Percentiles rank a stretch among this genome's conserved stretches.
These are phyloP conservation scores for Elsinoe ampelina DNA, from an alignment of 2,329 filamentous ascomycete species.

Conservation along the genomic window DNA sequence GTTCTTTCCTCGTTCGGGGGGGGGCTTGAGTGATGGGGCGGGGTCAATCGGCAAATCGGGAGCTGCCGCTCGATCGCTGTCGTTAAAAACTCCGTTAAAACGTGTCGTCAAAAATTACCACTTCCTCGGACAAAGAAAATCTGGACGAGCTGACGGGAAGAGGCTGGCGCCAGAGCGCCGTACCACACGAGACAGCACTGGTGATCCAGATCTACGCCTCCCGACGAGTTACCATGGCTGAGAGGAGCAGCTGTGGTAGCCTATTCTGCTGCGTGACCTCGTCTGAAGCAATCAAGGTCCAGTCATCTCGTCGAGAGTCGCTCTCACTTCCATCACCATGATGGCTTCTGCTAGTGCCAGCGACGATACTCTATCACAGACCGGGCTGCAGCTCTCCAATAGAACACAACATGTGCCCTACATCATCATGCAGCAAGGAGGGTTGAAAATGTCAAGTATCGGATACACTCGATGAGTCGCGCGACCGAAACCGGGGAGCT, in stretches of 20 bases:
- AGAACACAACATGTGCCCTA: not conserved
- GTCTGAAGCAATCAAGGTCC: not conserved
- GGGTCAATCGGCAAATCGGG: not conserved
- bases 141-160: not conserved
- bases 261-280: not conserved
- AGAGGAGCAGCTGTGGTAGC: not conserved
- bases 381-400: not conserved
- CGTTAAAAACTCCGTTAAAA: not conserved
- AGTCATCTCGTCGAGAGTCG: not conserved
- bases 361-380: constrained; percentile 1
- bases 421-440: constrained; percentile 2
- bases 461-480: not conserved
- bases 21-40: not conserved
- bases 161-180: not conserved
- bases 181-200: not conserved
- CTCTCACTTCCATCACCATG: constrained; percentile 1
- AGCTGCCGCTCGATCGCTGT: not conserved
- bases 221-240: not conserved
- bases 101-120: constrained; percentile 4
- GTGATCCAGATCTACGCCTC: constrained; percentile 5
- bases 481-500: not conserved
- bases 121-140: not conserved
- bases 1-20: not conserved
- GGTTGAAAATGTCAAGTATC: not conserved
- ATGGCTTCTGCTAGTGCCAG: not conserved